These are phyloP conservation scores for Backusella circina DNA, from an alignment of 192 early-diverging fungal genomes.

Conservation along the genomic window DNA sequence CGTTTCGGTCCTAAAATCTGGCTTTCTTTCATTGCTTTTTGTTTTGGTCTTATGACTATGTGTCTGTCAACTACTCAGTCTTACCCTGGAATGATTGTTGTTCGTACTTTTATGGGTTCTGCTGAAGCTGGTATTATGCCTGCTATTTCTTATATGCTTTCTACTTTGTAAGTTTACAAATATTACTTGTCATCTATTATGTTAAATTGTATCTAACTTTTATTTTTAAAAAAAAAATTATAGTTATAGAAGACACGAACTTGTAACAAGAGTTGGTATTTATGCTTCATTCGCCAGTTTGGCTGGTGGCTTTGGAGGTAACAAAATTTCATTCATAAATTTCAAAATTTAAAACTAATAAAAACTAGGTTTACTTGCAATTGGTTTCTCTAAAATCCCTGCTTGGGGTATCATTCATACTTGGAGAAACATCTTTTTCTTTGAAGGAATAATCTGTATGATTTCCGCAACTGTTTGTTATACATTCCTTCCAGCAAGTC, in stretches of 20 bases:
- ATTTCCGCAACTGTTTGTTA: constrained; percentile 8
- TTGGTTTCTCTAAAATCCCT: constrained; percentile 4
- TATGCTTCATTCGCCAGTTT: not conserved
- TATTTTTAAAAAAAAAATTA: not conserved
- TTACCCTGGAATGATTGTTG: not conserved
- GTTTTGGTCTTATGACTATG: constrained; percentile 8
- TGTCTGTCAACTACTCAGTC: not conserved
- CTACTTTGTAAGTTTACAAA: not conserved
- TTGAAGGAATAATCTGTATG: constrained; percentile 7
- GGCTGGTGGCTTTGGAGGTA: not conserved
- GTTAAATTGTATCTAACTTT: not conserved
- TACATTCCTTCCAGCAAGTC: constrained; percentile 40
- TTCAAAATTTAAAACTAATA: not conserved
- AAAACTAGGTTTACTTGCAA: constrained; percentile 2
- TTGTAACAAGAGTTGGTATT: not conserved
- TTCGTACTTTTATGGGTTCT: constrained; percentile 4
- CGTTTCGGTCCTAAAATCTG: constrained; percentile 6
- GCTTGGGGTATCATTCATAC: constrained; percentile 13
- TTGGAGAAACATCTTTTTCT: constrained; percentile 10
- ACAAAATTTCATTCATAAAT: not conserved
- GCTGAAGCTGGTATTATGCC: constrained; percentile 14
- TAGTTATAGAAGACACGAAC: not conserved
- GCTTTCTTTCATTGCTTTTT: constrained; percentile 1
- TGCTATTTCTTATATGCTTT: constrained; percentile 9
- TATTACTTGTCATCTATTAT: not conserved